Evolutionary conservation across 257 asterid species (phyloP), one percentile per base, ranked within the genome.

Genomic region (Coffea eugenioides): DNA sequence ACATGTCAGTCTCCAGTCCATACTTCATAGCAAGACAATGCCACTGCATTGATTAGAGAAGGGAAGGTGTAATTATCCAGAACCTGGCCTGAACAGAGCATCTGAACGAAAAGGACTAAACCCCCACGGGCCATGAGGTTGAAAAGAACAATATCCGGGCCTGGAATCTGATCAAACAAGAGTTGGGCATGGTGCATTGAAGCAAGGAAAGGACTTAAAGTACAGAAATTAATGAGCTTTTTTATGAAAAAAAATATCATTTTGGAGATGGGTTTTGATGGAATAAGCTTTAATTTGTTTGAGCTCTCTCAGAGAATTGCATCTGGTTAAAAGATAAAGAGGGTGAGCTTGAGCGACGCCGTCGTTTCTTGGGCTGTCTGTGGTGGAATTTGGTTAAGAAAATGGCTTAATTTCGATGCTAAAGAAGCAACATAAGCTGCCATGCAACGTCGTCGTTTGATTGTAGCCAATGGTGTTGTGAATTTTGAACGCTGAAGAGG

Each of bases 31-130:
- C 81, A 62, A 86, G 82, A 51, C 84, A 80, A 71, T 84, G 88
- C 71, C 82, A 59, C 64, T 86, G 88, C 69, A 73, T 86, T 86
- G 23, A 84, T 80, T 10, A 86, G 66, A 77, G 90, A 86, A 69
- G 88, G 90, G 78, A 86, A 86, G 34, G 88, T 84, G 71, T 86
- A 86, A 45, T 69, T 62, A 84, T 87, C 90, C 9, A 88, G 88
- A 23, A 71, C 59, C 20, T 79, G 45, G 72, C 79, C 83, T 15
- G 59, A 80, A n/a, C 68, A 25, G 4, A 82, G 73, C 49, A 86
- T 59, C 64, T 77, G 70, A 39, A 71, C 69, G 46, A 84, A 84
- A 45, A 75, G 74, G 46, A 76, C n/a, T 23, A 87, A 80, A 39
- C 77, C 84, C 46, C 90, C 86, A 34, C 83, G 88, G 54, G 90